Base-by-base conservation (phyloP, 768 basidiomycete genomes). In the Pisolithus microcarpus region DNA sequence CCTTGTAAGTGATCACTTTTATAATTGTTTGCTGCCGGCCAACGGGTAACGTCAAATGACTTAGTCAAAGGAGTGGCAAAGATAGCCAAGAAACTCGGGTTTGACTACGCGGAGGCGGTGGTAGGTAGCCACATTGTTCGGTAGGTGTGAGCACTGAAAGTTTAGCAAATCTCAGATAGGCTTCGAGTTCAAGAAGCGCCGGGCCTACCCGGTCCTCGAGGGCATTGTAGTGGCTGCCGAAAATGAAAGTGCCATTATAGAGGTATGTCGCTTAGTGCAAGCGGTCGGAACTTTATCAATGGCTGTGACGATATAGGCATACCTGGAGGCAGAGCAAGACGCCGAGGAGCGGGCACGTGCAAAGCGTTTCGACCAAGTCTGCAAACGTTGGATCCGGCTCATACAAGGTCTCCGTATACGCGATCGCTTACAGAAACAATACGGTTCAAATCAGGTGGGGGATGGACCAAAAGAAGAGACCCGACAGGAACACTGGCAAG, bases 41-140 rank as follows among this genome's bases (percentile, higher is more conserved):
- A 48, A 62, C 52, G 57, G 16, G 1, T 34, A 11, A 34, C 5
- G 34, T 48, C 53, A 42, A 30, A 19, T 46, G 36, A 50, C 51
- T 30, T 59, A 92, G 89, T 78, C 70, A 94, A 92, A 65, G 87
- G 91, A 16, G 81, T 84, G 18, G 86, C 83, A 13, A 99, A 95
- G 71, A 78, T 96, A 53, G 94, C 93, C 7, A 83, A 83, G 60
- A 81, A 82, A 67, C 74, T 98, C 4, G 89, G 84, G 8, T 84
- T 97, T 53, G 87, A 94, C 68, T 88, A 78, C 70, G 95, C 92
- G 23, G 95, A 98, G 67, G 93, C 96, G 40, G 92, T 97, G 68
- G 95, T 97, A 65, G 52, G 21, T 23, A 23, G 91, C 80, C 48
- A 18, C 50, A 30, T 53, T 46, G 47, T 52, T 48, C 48, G 45